Conservation (phyloP, 1,139 yeast genomes). For the Geotrichum macrosporum region DNA sequence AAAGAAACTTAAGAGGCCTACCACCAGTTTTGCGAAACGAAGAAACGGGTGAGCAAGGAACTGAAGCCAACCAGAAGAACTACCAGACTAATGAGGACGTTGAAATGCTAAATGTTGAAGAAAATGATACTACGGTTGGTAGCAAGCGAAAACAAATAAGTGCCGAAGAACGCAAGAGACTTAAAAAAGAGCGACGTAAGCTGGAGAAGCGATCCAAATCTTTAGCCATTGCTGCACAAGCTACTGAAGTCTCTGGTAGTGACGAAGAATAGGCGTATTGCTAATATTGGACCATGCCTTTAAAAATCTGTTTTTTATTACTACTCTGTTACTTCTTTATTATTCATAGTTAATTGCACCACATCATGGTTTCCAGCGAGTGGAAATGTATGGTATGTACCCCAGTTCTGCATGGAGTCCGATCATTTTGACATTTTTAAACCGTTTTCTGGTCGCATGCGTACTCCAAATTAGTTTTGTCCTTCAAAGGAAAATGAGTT, state of each 20-base stretch:
- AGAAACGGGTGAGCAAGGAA: slow-evolving; percentile 21
- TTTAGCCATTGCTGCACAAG: slow-evolving; percentile 11
- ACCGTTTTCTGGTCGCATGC: not conserved
- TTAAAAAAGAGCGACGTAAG: slow-evolving; percentile 43
- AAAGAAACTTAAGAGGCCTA: slow-evolving; percentile 67
- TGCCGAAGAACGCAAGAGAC: slow-evolving; percentile 39
- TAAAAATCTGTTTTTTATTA: not conserved
- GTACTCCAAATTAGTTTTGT: not conserved
- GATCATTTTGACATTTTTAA: too few relatives aligned
- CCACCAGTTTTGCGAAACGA: slow-evolving; percentile 49
- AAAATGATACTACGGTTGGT: slow-evolving; percentile 12
- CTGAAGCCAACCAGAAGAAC: slow-evolving; percentile 7
- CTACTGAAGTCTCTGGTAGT: slow-evolving; percentile 7
- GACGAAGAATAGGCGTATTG: slow-evolving; percentile 8
- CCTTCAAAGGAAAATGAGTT: slow-evolving; percentile 11
- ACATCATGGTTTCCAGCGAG: too few relatives aligned
- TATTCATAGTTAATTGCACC: too few relatives aligned
- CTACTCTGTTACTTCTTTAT: not conserved
- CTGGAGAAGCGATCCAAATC: slow-evolving; percentile 31
- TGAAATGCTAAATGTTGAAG: slow-evolving; percentile 14
- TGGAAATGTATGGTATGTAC: too few relatives aligned
- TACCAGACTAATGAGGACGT: slow-evolving; percentile 11
- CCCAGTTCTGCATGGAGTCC: too few relatives aligned
- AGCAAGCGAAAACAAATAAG: slow-evolving; percentile 22
- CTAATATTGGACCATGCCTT: not conserved